A percentile compares a stretch with the other conserved stretches of the same genome.
Evolutionary conservation across 768 basidiomycete species (phyloP).

Genomic region (Imleria badia): DNA sequence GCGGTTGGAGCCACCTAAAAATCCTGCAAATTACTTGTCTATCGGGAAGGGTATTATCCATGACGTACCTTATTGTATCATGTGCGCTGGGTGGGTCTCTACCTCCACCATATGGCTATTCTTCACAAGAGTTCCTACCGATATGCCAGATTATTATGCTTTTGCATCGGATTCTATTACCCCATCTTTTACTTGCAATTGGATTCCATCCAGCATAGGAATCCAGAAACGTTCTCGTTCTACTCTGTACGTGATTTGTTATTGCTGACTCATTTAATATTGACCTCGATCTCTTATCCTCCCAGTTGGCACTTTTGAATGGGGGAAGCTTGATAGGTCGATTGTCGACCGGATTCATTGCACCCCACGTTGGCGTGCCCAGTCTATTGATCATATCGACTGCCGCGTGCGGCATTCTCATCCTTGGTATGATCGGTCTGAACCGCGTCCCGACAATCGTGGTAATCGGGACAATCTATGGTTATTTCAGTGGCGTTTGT

Average conservation of each 20-base stretch:
- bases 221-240: slow-evolving; percentile 48
- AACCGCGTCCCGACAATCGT: slow-evolving; percentile 34
- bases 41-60: slow-evolving; percentile 14
- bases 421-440: slow-evolving; percentile 46
- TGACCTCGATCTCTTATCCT: neutral
- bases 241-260: slow-evolving; percentile 42
- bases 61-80: slow-evolving; percentile 20
- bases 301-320: slow-evolving; percentile 52
- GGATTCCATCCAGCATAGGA: slow-evolving; percentile 47
- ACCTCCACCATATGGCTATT: neutral
- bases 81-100: slow-evolving; percentile 23
- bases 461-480: slow-evolving; percentile 42
- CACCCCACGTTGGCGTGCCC: slow-evolving; percentile 43
- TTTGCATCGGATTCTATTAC: slow-evolving; percentile 43
- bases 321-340: slow-evolving; percentile 53
- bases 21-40: slow-evolving; percentile 11
- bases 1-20: slow-evolving; percentile 36
- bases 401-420: slow-evolving; percentile 32
- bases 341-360: slow-evolving; percentile 44
- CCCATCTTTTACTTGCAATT: slow-evolving; percentile 60
- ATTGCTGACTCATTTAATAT: neutral
- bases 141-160: slow-evolving; percentile 18
- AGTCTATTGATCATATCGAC: slow-evolving; percentile 40
- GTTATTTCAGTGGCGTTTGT: slow-evolving; percentile 49
- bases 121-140: neutral